Evolutionary conservation across 305 asterid genomes (phyloP), one percentile per base, ranked within the genome.

Genomic region (Fraxinus platypoda): DNA sequence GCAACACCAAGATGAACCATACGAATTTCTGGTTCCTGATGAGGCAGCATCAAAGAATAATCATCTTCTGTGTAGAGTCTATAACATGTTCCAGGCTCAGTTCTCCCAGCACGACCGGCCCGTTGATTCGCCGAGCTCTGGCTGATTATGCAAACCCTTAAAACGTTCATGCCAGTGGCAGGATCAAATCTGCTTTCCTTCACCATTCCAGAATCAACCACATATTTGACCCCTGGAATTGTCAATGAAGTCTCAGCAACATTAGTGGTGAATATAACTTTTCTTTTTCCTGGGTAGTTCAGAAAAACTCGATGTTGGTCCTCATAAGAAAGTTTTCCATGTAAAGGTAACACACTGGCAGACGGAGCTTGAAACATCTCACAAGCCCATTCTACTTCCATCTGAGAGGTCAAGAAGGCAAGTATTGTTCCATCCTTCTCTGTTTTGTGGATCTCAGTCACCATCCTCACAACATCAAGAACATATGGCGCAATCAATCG

Each of bases 61-160:
- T 94, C 97, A 72, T 74, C 77, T 88, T 91, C 88, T 3, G 89
- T 54, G 88, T 93, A 96, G 62, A 96, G 93, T 80, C 98, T 87
- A 86, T 92, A 96, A 85, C 98, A 94, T 38, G 78, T 90, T 84
- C 99, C 99, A 15, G 98, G 92, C 64, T 92, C 99, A 76, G 99
- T 96, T 86, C 98, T 90, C 83, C 99, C 98, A 79, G 98, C 98
- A 81, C 98, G 98, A 19, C 99, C 99, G 41, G 98, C 93, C 74
- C 97, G 92, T 85, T 96, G 99, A 74, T 93, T 94, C 52, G 99
- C 98, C 78, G 99, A 92, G 86, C 99, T 94, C 92, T 92, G 95
- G 87, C 94, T 93, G 83, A 89, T 88, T 80, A 87, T 77, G 88
- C 94, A 90, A 80, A 93, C 94, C 87, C 83, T 90, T 41, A 96